Percentiles rank a stretch among this genome's conserved stretches.
phyloP scores from a whole-genome alignment of 768 basidiomycete genomes.

The Boletus subcaerulescens region DNA sequence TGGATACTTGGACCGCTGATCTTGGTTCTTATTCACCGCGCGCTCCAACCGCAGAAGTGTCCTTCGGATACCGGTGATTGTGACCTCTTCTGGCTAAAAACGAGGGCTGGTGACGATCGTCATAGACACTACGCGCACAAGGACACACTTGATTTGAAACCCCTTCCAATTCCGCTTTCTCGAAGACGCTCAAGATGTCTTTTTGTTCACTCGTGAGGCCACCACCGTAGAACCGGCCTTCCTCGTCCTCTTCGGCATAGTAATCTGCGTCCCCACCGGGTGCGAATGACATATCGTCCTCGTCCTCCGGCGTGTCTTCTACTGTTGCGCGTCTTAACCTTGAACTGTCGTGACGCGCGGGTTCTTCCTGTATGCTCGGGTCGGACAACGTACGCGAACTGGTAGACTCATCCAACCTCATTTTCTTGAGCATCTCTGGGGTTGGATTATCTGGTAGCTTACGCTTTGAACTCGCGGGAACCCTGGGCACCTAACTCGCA shows the following conservation, averaged over 20 bases:
- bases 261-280: slow-evolving; percentile 90
- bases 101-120: not conserved
- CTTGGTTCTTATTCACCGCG: slow-evolving; percentile 91
- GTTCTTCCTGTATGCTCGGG: slow-evolving; percentile 6
- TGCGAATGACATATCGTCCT: slow-evolving; percentile 52
- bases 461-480: slow-evolving; percentile 64
- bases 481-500: slow-evolving; percentile 55
- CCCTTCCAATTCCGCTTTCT: slow-evolving; percentile 62
- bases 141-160: slow-evolving; percentile 64
- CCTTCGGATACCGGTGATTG: slow-evolving; percentile 67
- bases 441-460: slow-evolving; percentile 75
- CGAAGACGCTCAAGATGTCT: slow-evolving; percentile 93
- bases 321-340: slow-evolving; percentile 48
- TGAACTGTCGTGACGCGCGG: slow-evolving; percentile 9
- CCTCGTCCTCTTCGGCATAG: slow-evolving; percentile 87
- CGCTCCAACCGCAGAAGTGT: slow-evolving; percentile 81
- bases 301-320: slow-evolving; percentile 49
- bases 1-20: slow-evolving; percentile 93
- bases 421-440: slow-evolving; percentile 79
- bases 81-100: slow-evolving; percentile 61
- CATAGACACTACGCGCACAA: not conserved
- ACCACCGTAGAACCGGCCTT: slow-evolving; percentile 91
- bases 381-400: slow-evolving; percentile 5
- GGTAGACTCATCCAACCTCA: slow-evolving; percentile 51
- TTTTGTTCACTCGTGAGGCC: slow-evolving; percentile 93